A percentile compares a stretch with the other conserved stretches of the same genome.
Evolutionary conservation across 139 green algal species (phyloP).

Genomic region (Pseudopediastrum boryanum): DNA sequence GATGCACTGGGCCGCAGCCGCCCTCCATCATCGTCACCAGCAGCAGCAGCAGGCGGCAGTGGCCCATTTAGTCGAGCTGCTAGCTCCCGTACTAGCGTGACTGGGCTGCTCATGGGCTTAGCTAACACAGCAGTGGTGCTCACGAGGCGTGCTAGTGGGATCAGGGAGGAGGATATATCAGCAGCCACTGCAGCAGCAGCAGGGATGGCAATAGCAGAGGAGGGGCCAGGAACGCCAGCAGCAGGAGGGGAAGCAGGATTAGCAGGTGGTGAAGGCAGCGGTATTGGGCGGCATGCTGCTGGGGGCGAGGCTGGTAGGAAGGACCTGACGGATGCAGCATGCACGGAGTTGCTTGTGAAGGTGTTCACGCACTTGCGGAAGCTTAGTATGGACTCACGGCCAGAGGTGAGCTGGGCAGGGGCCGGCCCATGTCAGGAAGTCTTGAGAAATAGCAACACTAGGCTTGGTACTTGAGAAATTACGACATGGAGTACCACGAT

Average conservation of each 20-base stretch:
- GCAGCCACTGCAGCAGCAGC: conserved; percentile 7
- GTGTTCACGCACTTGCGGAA: conserved; percentile 50
- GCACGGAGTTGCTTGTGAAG: conserved; percentile 52
- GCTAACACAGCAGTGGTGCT: too few species aligned
- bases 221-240: neutral
- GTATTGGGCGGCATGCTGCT: too few species aligned
- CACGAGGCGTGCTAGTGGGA: too few species aligned
- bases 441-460: too few species aligned
- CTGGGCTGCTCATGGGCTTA: too few species aligned
- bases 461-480: too few species aligned
- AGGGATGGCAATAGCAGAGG: neutral
- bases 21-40: neutral
- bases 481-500: too few species aligned
- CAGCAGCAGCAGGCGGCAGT: neutral
- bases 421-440: too few species aligned
- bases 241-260: neutral
- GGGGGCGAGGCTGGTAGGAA: conserved; percentile 16
- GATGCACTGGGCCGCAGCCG: conserved; percentile 71
- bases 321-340: conserved; percentile 49
- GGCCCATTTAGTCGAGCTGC: too few species aligned
- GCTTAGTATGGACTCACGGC: conserved; percentile 49
- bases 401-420: conserved; percentile 46
- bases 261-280: neutral
- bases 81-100: too few species aligned
- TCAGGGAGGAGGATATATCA: too few species aligned